Conservation (phyloP, 1,284 basidiomycete genomes). For the Phellinidium pouzarii region DNA sequence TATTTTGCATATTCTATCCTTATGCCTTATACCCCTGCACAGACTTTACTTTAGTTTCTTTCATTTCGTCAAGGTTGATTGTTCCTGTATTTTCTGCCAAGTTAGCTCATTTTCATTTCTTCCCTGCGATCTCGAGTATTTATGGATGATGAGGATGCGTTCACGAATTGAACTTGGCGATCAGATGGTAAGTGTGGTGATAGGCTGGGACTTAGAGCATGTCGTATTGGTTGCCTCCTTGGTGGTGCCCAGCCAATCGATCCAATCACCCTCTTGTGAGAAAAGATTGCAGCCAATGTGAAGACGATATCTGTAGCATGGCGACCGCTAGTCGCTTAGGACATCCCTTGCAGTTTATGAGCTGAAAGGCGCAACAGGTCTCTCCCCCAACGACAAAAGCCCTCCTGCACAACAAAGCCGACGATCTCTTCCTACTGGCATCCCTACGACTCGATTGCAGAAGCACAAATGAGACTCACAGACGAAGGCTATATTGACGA, state of each 20-base stretch:
- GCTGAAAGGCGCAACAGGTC: neutral
- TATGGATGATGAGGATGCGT: neutral
- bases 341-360: neutral
- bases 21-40: constrained; percentile 14
- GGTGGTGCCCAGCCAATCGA: neutral
- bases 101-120: no score
- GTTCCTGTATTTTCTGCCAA: neutral
- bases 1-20: constrained; percentile 11
- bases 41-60: neutral
- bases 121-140: neutral
- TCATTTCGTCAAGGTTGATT: neutral
- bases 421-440: no score
- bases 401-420: no score
- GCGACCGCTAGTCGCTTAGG: constrained; percentile 7
- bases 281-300: neutral
- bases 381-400: no score
- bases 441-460: neutral
- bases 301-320: constrained; percentile 2
- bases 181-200: neutral
- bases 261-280: neutral
- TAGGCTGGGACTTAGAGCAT: neutral
- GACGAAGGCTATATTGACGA: constrained; percentile 20
- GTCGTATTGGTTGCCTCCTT: neutral
- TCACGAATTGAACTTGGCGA: neutral
- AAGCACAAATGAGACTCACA: constrained; percentile 8